Base-by-base conservation (phyloP, 805 yeast genomes). In the Brettanomyces naardenensis region DNA sequence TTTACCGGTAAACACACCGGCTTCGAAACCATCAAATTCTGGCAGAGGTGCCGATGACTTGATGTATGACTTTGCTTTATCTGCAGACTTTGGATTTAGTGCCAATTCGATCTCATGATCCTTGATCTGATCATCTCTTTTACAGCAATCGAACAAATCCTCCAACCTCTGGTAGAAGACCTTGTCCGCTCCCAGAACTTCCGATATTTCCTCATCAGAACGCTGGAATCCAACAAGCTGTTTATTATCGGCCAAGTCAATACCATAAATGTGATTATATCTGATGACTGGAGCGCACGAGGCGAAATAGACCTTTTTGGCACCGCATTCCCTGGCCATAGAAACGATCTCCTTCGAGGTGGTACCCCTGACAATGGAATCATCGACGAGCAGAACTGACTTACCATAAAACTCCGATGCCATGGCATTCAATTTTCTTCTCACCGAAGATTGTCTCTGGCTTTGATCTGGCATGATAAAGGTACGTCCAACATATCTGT, bases 311-410 rank as follows among this genome's bases (percentile, higher is more conserved):
- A 92, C 98, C 51, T 78, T 81, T 44, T 75, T 79, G 32, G 98
- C 98, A 41, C 98, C 98, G 4, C 97, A 95, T 61, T 92, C 98
- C 51, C 83, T 75, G n/a, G 98, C 98, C 98, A 92, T 92, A 48
- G 79, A 82, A 25, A 92, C 95, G 47, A 92, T 92, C 65, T 92
- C 98, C 59, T 77, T 83, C 5, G 97, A 88, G 3, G 98, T 92
- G 17, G 98, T 92, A 45, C 98, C 98, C 59, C 98, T 78, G 7
- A 92, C 98, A 47, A 92, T 90, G 20, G 97, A 87, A 62, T 92
- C 98, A 62, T 92, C 98, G 31, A 92, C 97, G 38, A 92, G 71
- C 45, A 92, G 67, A 18, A 92, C 97, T 44, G 78, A 79, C 52
- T 87, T 77, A 45, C 77, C 92, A 46, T 74, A 72, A 59, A 92